Conservation (phyloP, 768 basidiomycete genomes). For the Naganishia kalamii region DNA sequence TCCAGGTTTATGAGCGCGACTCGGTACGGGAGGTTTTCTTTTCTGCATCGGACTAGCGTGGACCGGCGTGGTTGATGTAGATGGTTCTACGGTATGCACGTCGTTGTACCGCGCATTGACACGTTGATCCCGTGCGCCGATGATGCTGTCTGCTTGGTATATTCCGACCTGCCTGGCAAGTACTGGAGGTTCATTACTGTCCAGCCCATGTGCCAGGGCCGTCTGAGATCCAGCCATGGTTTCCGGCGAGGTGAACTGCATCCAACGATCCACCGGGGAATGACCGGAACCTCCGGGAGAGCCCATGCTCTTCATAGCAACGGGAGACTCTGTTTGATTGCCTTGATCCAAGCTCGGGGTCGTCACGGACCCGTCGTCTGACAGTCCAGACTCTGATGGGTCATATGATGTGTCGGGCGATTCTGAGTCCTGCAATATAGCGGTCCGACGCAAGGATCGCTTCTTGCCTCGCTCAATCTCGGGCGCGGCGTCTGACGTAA, state of each 20-base stretch:
- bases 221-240: neutral
- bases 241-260: constrained; percentile 11
- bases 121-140: constrained; percentile 1
- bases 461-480: constrained; percentile 11
- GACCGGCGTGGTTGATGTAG: neutral
- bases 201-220: neutral
- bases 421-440: neutral
- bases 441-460: neutral
- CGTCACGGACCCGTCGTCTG: neutral
- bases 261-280: constrained; percentile 11
- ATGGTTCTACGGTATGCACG: neutral
- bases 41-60: neutral
- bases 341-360: no score
- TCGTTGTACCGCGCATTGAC: neutral
- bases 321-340: neutral
- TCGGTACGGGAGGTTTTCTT: constrained; percentile 21
- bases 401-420: constrained; percentile 2
- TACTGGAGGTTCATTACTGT: neutral
- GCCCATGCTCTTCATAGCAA: no score
- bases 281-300: neutral
- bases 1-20: constrained; percentile 18
- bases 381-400: constrained; percentile 13
- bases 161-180: neutral
- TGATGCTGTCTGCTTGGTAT: constrained; percentile 1
- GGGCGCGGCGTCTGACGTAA: constrained; percentile 2